Conservation (phyloP, 805 yeast species). For the Priceomyces medius region DNA sequence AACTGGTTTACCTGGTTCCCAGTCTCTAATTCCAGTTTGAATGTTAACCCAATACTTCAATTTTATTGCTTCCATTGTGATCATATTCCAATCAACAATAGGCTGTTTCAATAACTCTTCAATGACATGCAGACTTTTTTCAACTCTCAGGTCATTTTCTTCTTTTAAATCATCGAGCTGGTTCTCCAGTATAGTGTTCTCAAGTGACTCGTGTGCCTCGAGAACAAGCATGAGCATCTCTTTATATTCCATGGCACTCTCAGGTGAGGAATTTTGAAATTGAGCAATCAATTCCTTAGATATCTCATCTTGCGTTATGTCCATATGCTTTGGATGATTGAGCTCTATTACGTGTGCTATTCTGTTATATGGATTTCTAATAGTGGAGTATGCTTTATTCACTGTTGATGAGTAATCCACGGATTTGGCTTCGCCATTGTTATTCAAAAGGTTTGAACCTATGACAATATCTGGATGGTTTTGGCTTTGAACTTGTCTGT, state of each 20-base stretch:
- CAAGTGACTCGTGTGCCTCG: constrained; percentile 82
- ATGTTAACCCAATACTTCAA: constrained; percentile 85
- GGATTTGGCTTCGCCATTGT: constrained; percentile 18
- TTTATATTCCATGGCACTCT: constrained; percentile 42
- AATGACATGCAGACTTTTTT: constrained; percentile 43
- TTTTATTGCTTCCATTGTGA: constrained; percentile 65
- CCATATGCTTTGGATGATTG: constrained; percentile 41
- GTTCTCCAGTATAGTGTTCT: constrained; percentile 55
- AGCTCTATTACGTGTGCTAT: constrained; percentile 36
- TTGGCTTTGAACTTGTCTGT: constrained; percentile 64
- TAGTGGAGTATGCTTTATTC: constrained; percentile 74
- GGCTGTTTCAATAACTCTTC: constrained; percentile 43
- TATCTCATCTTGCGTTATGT: constrained; percentile 58
- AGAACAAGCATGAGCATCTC: constrained; percentile 70
- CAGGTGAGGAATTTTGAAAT: constrained; percentile 34
- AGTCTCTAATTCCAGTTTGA: constrained; percentile 67
- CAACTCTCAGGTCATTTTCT: constrained; percentile 60
- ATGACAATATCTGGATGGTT: constrained; percentile 75
- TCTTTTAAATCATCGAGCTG: constrained; percentile 54
- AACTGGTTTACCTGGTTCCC: constrained; percentile 72
- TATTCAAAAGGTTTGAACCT: constrained; percentile 21
- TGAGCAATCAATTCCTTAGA: constrained; percentile 42
- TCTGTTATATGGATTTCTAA: constrained; percentile 68
- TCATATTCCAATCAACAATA: constrained; percentile 50
- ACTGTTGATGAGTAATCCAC: constrained; percentile 49